Conservation (phyloP, 1,284 basidiomycete species). For the Tilletia caries region DNA sequence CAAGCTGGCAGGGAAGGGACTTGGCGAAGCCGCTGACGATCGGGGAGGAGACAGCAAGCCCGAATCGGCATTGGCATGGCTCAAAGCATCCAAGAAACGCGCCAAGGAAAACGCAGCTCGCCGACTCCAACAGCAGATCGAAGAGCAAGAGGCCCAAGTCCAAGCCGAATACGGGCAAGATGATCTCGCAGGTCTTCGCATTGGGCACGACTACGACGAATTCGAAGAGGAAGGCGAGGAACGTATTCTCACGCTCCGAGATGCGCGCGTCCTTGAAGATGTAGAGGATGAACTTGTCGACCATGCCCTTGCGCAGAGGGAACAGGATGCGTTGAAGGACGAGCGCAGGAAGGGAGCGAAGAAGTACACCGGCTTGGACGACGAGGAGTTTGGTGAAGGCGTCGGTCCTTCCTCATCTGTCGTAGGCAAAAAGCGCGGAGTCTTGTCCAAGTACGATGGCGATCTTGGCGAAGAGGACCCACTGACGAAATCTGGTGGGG, state of each 20-base stretch:
- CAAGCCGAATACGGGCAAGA: slow-evolving; percentile 55
- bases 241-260: slow-evolving; percentile 91
- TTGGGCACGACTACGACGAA: slow-evolving; percentile 82
- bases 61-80: slow-evolving; percentile 70
- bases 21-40: slow-evolving; percentile 65
- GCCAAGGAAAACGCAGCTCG: slow-evolving; percentile 76
- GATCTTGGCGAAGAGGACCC: slow-evolving; percentile 65
- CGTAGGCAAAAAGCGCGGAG: slow-evolving; percentile 73
- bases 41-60: slow-evolving; percentile 60
- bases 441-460: slow-evolving; percentile 92
- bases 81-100: slow-evolving; percentile 79
- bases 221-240: slow-evolving; percentile 84
- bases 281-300: slow-evolving; percentile 96
- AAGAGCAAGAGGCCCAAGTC: slow-evolving; percentile 58
- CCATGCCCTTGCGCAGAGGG: slow-evolving; percentile 81
- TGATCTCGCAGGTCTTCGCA: slow-evolving; percentile 88
- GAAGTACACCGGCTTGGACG: slow-evolving; percentile 92
- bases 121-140: slow-evolving; percentile 74
- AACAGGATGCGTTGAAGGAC: slow-evolving; percentile 70
- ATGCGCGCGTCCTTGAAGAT: slow-evolving; percentile 89
- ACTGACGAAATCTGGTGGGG: slow-evolving; percentile 16
- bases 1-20: slow-evolving; percentile 81
- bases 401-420: slow-evolving; percentile 31
- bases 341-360: slow-evolving; percentile 83
- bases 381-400: slow-evolving; percentile 72